Evolutionary conservation across 1,139 yeast species (phyloP).

Genomic region (Nadsonia commutata): DNA sequence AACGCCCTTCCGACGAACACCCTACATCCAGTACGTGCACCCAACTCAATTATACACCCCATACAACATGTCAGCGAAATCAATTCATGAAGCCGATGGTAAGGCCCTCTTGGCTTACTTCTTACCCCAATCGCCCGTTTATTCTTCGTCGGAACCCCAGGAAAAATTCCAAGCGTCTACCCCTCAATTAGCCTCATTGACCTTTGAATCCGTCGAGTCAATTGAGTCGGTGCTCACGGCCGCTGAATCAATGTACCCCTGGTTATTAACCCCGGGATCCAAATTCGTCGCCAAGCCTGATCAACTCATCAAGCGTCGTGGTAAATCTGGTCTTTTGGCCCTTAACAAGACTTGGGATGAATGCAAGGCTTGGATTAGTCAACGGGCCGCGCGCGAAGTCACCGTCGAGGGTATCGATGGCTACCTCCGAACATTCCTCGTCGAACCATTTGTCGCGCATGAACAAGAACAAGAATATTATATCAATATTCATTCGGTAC

Average conservation of each 20-base stretch:
- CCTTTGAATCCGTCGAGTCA: slow-evolving; percentile 20
- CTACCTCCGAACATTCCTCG: slow-evolving; percentile 27
- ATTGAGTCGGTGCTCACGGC: slow-evolving; percentile 22
- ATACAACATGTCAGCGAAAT: slow-evolving; percentile 30
- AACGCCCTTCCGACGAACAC: too few species aligned
- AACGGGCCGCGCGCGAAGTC: slow-evolving; percentile 28
- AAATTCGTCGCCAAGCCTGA: slow-evolving; percentile 33
- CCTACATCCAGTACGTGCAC: too few species aligned
- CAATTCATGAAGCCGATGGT: slow-evolving; percentile 34
- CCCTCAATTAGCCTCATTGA: slow-evolving; percentile 27
- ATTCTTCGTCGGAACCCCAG: slow-evolving; percentile 20
- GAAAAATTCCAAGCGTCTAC: slow-evolving; percentile 24
- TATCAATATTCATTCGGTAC: slow-evolving; percentile 32
- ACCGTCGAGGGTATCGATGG: slow-evolving; percentile 29
- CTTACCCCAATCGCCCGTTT: slow-evolving; percentile 28
- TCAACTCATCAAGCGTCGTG: slow-evolving; percentile 33
- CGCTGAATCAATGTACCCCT: slow-evolving; percentile 28
- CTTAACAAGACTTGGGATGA: slow-evolving; percentile 31
- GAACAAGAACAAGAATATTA: slow-evolving; percentile 32
- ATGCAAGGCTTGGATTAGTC: slow-evolving; percentile 29
- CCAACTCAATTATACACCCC: too few species aligned
- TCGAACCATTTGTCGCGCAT: slow-evolving; percentile 34
- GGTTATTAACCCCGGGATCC: slow-evolving; percentile 26
- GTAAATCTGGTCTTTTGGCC: slow-evolving; percentile 31
- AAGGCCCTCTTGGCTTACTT: slow-evolving; percentile 31